phyloP scores from a whole-genome alignment of 352 stramenopile species.

The Phytopythium cucurbitacearum region DNA sequence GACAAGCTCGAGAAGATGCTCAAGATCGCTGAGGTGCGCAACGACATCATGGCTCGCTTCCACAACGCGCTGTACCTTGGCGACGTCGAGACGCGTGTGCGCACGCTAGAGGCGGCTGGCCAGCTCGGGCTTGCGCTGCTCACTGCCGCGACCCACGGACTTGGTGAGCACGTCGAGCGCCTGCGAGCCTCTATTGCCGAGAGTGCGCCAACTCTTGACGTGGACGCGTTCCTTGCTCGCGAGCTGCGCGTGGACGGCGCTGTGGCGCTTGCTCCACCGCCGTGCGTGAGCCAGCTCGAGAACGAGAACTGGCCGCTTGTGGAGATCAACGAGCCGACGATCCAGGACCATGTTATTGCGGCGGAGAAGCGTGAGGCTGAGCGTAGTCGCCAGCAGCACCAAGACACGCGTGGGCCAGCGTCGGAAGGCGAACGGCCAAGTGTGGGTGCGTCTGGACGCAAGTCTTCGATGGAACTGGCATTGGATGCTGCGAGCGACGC shows the following conservation, averaged over 20 bases:
- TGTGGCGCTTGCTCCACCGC: slow-evolving; percentile 91
- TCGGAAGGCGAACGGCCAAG: slow-evolving; percentile 34
- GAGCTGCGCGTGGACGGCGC: slow-evolving; percentile 74
- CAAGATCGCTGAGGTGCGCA: slow-evolving; percentile 97
- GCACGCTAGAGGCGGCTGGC: slow-evolving; percentile 94
- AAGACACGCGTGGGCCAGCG: slow-evolving; percentile 20
- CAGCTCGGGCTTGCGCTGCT: slow-evolving; percentile 96
- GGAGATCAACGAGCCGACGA: slow-evolving; percentile 91
- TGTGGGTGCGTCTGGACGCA: slow-evolving; percentile 22
- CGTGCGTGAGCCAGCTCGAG: slow-evolving; percentile 89
- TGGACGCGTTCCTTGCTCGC: slow-evolving; percentile 54
- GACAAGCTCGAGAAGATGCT: slow-evolving; percentile 99
- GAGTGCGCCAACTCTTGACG: slow-evolving; percentile 76
- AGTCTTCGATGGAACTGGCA: slow-evolving; percentile 67
- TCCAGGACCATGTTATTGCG: slow-evolving; percentile 76
- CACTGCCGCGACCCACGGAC: slow-evolving; percentile 93
- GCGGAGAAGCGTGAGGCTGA: slow-evolving; percentile 79
- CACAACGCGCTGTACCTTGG: slow-evolving; percentile 98
- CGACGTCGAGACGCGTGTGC: slow-evolving; percentile 93
- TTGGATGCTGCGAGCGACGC: slow-evolving; percentile 71
- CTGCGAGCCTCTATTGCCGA: slow-evolving; percentile 91
- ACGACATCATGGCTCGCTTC: slow-evolving; percentile 98
- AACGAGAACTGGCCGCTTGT: slow-evolving; percentile 98
- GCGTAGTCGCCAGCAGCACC: slow-evolving; percentile 56
- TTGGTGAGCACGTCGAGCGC: slow-evolving; percentile 93